A percentile compares a stretch with the other conserved stretches of the same genome.
Evolutionary conservation across 1,139 yeast genomes (phyloP).

Genomic region (Scheffersomyces lignicola): DNA sequence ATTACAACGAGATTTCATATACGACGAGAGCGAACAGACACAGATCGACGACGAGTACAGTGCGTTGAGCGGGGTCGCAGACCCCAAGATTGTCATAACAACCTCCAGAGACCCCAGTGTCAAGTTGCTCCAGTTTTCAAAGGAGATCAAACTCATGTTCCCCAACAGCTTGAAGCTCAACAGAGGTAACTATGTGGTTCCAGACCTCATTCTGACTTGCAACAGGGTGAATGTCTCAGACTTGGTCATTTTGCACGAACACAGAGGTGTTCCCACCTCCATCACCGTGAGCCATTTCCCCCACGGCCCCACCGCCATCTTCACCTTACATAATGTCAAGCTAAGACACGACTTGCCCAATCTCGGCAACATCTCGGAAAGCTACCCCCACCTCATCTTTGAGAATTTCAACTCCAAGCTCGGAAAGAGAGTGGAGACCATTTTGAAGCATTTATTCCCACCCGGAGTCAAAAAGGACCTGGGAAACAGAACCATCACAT

Average conservation of each 20-base stretch:
- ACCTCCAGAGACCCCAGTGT: slow-evolving; percentile 92
- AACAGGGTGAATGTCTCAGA: slow-evolving; percentile 71
- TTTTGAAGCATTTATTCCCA: slow-evolving; percentile 88
- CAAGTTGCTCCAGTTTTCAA: slow-evolving; percentile 83
- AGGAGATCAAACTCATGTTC: slow-evolving; percentile 84
- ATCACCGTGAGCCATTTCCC: slow-evolving; percentile 93
- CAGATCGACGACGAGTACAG: slow-evolving; percentile 84
- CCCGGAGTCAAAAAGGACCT: slow-evolving; percentile 94
- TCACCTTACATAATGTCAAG: slow-evolving; percentile 92
- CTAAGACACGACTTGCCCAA: slow-evolving; percentile 89
- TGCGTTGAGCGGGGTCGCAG: slow-evolving; percentile 81
- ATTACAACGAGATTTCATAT: slow-evolving; percentile 77
- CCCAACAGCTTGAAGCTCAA: slow-evolving; percentile 89
- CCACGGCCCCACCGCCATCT: slow-evolving; percentile 95
- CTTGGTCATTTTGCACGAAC: slow-evolving; percentile 85
- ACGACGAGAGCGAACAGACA: slow-evolving; percentile 70
- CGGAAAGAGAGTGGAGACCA: slow-evolving; percentile 79
- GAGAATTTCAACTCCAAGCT: slow-evolving; percentile 84
- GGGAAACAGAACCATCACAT: slow-evolving; percentile 78
- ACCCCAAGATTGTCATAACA: slow-evolving; percentile 91
- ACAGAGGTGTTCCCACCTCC: slow-evolving; percentile 97
- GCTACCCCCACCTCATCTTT: slow-evolving; percentile 90
- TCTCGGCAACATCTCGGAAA: slow-evolving; percentile 86
- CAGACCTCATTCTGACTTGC: slow-evolving; percentile 84
- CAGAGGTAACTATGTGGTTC: slow-evolving; percentile 89